Evolutionary conservation across 192 early-diverging fungal genomes (phyloP), one percentile per base, ranked within the genome.

Genomic region (Podila minutissima): DNA sequence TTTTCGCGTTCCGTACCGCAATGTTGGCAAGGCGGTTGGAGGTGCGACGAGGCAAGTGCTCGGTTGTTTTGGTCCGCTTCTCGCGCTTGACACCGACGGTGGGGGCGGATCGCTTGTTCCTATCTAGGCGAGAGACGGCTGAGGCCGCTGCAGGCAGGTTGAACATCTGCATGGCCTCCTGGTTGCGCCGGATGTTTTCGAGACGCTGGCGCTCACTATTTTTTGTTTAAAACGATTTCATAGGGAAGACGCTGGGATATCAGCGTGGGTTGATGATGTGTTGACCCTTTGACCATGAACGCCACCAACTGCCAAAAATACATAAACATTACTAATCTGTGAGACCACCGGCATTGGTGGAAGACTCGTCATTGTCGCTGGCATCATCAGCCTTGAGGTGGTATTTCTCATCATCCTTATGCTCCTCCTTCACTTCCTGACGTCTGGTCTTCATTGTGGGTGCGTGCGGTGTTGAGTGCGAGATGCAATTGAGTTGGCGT

Each of bases 171-270:
- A 86, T 83, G 33, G 75, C 65, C 49, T 82, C 83, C 48, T 76
- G 49, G 64, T 86, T 86, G 22, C 65, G 62, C 37, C 78, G 48
- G 53, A 86, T 86, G 60, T 86, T 86, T 51, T 86, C 85, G 2
- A 76, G 59, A 17, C 85, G 72, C 60, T 75, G 62, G 15, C 59
- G 53, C 65, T 86, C 85, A 59, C 83, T 84, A 51, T 46, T 70
- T 70, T 31, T 37, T 61, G 35, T 37, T 46, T 2, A 46, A 46
- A 17, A 2, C 3, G 8, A 46, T 46, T 15, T 4, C 41, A 17
- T 13, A 33, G 31, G 59, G 24, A 0, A 12, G 26, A 61, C 2
- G 13, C 0, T 9, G 11, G 6, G 59, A 53, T n/a, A n/a, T 55
- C 24, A 55, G 53, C 19, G 8, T 9, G 1, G 19, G 6, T 24